phyloP scores from a whole-genome alignment of 345 rosid species.

The Boechera stricta region DNA sequence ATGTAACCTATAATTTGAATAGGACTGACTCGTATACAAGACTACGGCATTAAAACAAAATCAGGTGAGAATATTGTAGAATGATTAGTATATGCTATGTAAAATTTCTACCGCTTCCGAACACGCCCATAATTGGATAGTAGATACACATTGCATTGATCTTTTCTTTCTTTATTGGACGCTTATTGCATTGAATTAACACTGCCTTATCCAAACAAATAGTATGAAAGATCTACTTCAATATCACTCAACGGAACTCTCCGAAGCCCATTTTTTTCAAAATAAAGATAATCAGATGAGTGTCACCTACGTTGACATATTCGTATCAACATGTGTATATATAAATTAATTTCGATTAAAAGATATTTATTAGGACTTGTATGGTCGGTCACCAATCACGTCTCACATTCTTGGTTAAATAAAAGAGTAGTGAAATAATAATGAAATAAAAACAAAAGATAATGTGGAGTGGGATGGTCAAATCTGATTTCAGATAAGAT shows the following conservation, averaged over 20 bases:
- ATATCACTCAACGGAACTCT: not conserved
- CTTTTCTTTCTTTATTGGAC: not conserved
- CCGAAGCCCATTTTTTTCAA: slow-evolving; percentile 9
- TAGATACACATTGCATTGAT: slow-evolving; percentile 1
- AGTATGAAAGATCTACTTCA: slow-evolving; percentile 6
- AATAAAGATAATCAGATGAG: slow-evolving; percentile 3
- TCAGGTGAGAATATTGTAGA: no score
- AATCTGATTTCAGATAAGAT: slow-evolving; percentile 43
- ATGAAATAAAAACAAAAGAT: slow-evolving; percentile 24
- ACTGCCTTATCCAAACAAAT: slow-evolving; percentile 24
- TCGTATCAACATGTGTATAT: not conserved
- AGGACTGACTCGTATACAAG: no score
- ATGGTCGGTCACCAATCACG: slow-evolving; percentile 36
- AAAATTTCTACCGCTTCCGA: not conserved
- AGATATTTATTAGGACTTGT: not conserved
- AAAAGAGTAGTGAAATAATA: slow-evolving; percentile 23
- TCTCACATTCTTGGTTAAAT: slow-evolving; percentile 1
- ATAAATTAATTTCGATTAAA: not conserved
- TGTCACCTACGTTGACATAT: slow-evolving; percentile 17
- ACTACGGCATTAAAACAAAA: not conserved
- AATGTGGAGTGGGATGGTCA: slow-evolving; percentile 44
- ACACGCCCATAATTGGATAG: slow-evolving; percentile 6
- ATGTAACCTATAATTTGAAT: no score
- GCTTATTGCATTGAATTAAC: slow-evolving; percentile 21
- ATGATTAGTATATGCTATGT: not conserved